Evolutionary conservation across 345 rosid genomes (phyloP), one percentile per base, ranked within the genome.

Genomic region (Kandelia obovata): DNA sequence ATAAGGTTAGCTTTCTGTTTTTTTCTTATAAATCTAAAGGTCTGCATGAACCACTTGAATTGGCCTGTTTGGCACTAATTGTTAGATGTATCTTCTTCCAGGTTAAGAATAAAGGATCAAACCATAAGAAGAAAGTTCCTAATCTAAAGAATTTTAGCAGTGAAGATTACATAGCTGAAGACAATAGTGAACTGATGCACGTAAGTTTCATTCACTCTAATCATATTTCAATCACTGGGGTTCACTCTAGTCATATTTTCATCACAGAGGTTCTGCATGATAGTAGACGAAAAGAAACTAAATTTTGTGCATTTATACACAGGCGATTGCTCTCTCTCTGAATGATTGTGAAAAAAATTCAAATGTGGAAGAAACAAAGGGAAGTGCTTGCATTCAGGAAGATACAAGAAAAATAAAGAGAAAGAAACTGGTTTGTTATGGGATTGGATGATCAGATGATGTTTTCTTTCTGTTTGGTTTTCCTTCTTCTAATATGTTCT

Each of bases 311-410:
- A 16, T 62, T 58, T 3, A 27, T 68, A 5, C 75, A 57, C 84
- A 89, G 96, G 96, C 97, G 59, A 83, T 89, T 71, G 84, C 92
- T 26, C 87, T 91, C 25, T 91, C 98, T 39, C 78, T 91, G 71
- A 85, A 82, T 73, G 86, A 79, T 67, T 73, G 81, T 71, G 72
- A 39, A 9, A 69, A 74, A 34, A 65, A 58, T 72, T 61, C 35
- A n/a, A 16, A 65, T 61, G 57, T 51, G 53, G 70, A 55, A 59
- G 86, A 75, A 51, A 82, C 19, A 65, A 76, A 53, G 73, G 84
- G 72, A 64, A 79, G 71, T 55, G 37, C 70, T 66, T 27, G 25
- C 4, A 10, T 51, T 62, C 30, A 6, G 31, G 78, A 78, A 62
- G 83, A 71, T 52, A 17, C 75, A 25, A 70, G 58, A 66, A 78